Evolutionary conservation across 2,329 filamentous ascomycete species (phyloP).

Genomic region (Malbranchea zuffiana): DNA sequence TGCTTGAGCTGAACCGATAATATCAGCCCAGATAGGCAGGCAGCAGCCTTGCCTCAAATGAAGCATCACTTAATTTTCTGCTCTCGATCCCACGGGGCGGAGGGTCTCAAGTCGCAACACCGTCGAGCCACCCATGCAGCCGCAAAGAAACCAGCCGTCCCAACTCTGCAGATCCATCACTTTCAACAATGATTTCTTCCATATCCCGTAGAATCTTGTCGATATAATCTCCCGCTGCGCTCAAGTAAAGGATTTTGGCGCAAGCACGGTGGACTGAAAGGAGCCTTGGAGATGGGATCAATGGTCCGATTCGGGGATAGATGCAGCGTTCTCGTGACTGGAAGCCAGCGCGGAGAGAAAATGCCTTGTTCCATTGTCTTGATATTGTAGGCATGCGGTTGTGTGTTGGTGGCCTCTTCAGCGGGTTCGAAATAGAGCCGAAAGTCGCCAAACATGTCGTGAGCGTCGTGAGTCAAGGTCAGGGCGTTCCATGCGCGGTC

Average conservation of each 20-base stretch:
- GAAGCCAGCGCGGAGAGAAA: slow-evolving; percentile 9
- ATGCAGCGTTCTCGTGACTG: slow-evolving; percentile 13
- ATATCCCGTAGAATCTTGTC: slow-evolving; percentile 17
- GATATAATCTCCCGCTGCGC: slow-evolving; percentile 17
- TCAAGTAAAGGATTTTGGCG: slow-evolving; percentile 17
- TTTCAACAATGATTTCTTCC: slow-evolving; percentile 20
- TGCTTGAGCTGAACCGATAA: too few species aligned
- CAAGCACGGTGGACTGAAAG: slow-evolving; percentile 16
- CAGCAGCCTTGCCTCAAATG: too few species aligned
- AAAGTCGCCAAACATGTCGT: slow-evolving; percentile 10
- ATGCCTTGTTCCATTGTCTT: slow-evolving; percentile 1
- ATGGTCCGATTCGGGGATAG: slow-evolving; percentile 21
- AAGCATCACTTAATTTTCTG: too few species aligned
- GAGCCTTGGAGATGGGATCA: slow-evolving; percentile 20
- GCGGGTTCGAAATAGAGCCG: slow-evolving; percentile 10
- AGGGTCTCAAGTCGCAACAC: slow-evolving; percentile 6
- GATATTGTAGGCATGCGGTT: slow-evolving; percentile 14
- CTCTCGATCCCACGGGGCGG: too few species aligned
- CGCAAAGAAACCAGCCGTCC: slow-evolving; percentile 13
- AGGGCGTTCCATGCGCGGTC: slow-evolving; percentile 34
- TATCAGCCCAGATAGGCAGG: too few species aligned
- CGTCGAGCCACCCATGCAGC: slow-evolving; percentile 16
- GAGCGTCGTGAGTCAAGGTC: slow-evolving; percentile 24
- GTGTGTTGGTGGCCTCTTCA: slow-evolving; percentile 3
- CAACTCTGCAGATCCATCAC: slow-evolving; percentile 15